Evolutionary conservation across 805 yeast species (phyloP).

Genomic region (Candida mattraensis): DNA sequence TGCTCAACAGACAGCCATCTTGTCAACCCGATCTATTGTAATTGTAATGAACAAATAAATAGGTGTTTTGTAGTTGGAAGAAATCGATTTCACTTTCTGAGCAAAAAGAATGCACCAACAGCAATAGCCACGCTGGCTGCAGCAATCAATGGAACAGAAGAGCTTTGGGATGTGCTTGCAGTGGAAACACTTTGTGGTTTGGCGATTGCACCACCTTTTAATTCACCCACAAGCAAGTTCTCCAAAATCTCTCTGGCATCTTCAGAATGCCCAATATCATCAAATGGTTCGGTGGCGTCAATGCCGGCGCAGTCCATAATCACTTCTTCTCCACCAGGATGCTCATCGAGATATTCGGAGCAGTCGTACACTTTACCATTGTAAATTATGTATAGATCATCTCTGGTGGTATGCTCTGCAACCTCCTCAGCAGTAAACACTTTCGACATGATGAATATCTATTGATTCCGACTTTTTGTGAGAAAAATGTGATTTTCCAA

Average conservation of each 20-base stretch:
- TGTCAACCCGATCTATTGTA: no score
- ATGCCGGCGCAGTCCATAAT: slow-evolving; percentile 77
- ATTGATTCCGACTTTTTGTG: no score
- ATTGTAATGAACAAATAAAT: no score
- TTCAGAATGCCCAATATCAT: slow-evolving; percentile 95
- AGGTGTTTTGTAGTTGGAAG: no score
- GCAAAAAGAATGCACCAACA: slow-evolving; percentile 42
- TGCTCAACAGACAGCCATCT: no score
- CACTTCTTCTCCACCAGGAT: slow-evolving; percentile 76
- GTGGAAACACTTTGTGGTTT: slow-evolving; percentile 33
- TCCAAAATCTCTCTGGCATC: slow-evolving; percentile 82
- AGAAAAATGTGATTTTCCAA: no score
- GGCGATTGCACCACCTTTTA: slow-evolving; percentile 64
- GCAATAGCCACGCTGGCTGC: slow-evolving; percentile 40
- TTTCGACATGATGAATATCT: slow-evolving; percentile 43
- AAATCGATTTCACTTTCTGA: slow-evolving; percentile 21
- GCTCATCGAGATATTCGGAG: slow-evolving; percentile 67
- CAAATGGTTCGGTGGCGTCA: slow-evolving; percentile 72
- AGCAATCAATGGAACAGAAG: slow-evolving; percentile 30
- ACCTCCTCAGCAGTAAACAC: slow-evolving; percentile 66
- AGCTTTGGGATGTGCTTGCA: slow-evolving; percentile 12
- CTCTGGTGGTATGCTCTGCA: slow-evolving; percentile 67
- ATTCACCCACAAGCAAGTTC: slow-evolving; percentile 70
- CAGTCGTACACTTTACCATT: slow-evolving; percentile 80
- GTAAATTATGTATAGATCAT: slow-evolving; percentile 81